These are phyloP conservation scores for Dendrocalamus latiflorus DNA, from an alignment of 202 grass and related monocot genomes.

Conservation along the genomic window DNA sequence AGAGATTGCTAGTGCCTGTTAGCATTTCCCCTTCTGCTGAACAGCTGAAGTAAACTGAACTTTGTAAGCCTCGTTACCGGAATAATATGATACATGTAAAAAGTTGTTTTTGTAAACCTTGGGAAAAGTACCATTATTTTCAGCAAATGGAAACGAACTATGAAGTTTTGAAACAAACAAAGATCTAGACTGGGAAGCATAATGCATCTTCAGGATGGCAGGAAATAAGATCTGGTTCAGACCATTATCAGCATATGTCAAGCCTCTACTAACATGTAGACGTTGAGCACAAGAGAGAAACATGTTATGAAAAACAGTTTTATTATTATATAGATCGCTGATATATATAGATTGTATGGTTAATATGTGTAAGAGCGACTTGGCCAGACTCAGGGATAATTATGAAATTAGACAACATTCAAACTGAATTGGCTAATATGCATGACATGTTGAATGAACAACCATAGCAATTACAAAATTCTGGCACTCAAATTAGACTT, in stretches of 20 bases:
- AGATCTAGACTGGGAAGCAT: background rate
- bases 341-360: too few species aligned
- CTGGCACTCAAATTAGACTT: background rate
- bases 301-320: background rate
- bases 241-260: background rate
- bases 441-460: background rate
- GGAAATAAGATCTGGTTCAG: background rate
- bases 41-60: background rate
- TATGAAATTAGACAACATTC: background rate
- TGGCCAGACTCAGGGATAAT: background rate
- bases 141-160: background rate
- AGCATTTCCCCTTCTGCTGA: background rate
- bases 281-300: background rate
- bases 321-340: background rate
- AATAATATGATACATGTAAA: too few species aligned
- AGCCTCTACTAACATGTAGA: background rate
- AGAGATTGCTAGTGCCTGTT: background rate
- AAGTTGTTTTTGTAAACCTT: too few species aligned
- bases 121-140: background rate
- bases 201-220: background rate
- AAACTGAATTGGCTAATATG: background rate
- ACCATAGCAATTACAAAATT: background rate
- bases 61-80: background rate
- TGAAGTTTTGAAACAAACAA: background rate
- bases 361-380: background rate